These are phyloP conservation scores for Mytilinidion resinicola DNA, from an alignment of 495 filamentous ascomycete species.

Conservation along the genomic window DNA sequence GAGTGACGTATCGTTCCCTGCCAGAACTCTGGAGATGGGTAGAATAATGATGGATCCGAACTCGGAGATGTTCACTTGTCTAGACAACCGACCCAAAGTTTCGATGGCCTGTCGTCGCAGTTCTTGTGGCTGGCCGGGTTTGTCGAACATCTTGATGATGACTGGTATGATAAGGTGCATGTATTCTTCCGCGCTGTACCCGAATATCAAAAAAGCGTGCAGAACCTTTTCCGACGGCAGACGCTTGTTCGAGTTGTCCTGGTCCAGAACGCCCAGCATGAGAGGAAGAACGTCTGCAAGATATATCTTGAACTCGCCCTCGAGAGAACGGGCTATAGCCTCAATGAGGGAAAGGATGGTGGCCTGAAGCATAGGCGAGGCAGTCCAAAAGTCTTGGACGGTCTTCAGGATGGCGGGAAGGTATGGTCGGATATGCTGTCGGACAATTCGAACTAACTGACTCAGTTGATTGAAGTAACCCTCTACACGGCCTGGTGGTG, in stretches of 20 bases:
- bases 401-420: constrained; percentile 76
- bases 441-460: constrained; percentile 87
- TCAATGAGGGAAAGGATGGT: constrained; percentile 90
- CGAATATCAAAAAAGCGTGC: constrained; percentile 92
- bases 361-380: constrained; percentile 66
- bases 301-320: constrained; percentile 95
- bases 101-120: constrained; percentile 88
- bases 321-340: constrained; percentile 83
- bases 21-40: constrained; percentile 73
- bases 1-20: constrained; percentile 60
- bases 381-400: constrained; percentile 80
- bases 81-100: constrained; percentile 86
- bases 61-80: constrained; percentile 95
- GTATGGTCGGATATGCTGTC: constrained; percentile 89
- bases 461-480: constrained; percentile 96
- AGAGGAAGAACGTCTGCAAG: constrained; percentile 79
- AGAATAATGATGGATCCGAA: constrained; percentile 94
- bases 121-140: constrained; percentile 64
- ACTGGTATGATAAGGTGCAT: constrained; percentile 98
- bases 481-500: constrained; percentile 66
- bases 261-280: constrained; percentile 90
- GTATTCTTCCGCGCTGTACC: constrained; percentile 93
- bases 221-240: constrained; percentile 82
- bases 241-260: constrained; percentile 64
- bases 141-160: constrained; percentile 89